Evolutionary conservation across 2,329 filamentous ascomycete genomes (phyloP).

Genomic region (Colletotrichum endophyticum): DNA sequence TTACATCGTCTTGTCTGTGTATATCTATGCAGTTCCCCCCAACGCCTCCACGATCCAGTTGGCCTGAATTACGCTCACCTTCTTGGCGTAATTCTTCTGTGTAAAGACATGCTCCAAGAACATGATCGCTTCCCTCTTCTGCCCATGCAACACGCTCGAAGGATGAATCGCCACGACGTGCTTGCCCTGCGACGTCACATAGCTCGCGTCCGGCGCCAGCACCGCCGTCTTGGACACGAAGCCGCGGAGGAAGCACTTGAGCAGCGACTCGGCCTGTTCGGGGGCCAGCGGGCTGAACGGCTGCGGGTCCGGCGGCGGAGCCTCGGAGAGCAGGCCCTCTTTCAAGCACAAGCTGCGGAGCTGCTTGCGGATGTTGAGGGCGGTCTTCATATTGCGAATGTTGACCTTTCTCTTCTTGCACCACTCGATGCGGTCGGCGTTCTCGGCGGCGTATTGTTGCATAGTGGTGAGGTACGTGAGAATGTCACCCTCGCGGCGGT

Average conservation of each 20-base stretch:
- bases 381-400: constrained; percentile 65
- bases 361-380: constrained; percentile 66
- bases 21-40: constrained; percentile 24
- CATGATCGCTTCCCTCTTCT: constrained; percentile 71
- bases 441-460: constrained; percentile 64
- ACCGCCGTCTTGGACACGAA: constrained; percentile 67
- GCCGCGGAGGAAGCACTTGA: constrained; percentile 67
- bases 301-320: constrained; percentile 56
- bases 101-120: constrained; percentile 72
- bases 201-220: constrained; percentile 64
- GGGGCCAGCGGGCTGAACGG: constrained; percentile 60
- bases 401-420: constrained; percentile 64
- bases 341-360: constrained; percentile 61
- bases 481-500: constrained; percentile 68
- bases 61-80: constrained; percentile 65
- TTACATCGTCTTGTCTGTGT: too few species aligned
- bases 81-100: constrained; percentile 70
- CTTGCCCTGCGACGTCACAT: constrained; percentile 64
- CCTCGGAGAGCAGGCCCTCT: constrained; percentile 52
- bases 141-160: constrained; percentile 65
- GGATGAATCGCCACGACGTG: constrained; percentile 68
- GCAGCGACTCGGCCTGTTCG: constrained; percentile 56
- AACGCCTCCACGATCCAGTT: constrained; percentile 62
- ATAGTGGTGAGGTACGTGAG: constrained; percentile 68
- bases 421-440: constrained; percentile 59